Percentiles rank a stretch among this genome's conserved stretches.
Evolutionary conservation across 2,329 filamentous ascomycete species (phyloP).

Genomic region (Septoria linicola): DNA sequence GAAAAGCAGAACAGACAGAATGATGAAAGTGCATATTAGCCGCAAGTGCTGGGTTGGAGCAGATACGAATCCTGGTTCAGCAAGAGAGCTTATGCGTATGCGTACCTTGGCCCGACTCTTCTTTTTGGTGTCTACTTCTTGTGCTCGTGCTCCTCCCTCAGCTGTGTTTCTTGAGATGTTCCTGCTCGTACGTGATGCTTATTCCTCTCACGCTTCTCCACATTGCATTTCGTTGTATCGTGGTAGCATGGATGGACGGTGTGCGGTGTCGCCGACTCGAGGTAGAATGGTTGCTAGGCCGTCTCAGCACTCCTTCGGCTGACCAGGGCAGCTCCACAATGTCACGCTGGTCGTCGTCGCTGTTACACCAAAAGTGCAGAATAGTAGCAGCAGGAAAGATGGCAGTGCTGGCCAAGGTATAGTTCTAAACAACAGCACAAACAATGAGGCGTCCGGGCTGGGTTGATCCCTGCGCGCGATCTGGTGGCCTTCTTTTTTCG

Average conservation of each 20-base stretch:
- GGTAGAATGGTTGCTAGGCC: constrained; percentile 10
- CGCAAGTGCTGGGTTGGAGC: constrained; percentile 1
- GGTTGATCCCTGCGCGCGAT: no score
- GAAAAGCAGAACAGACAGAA: neutral
- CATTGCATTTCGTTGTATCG: no score
- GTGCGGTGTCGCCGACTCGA: constrained; percentile 13
- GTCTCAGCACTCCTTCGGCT: constrained; percentile 6
- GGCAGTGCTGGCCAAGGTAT: no score
- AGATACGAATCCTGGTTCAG: constrained; percentile 5
- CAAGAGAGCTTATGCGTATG: constrained; percentile 3
- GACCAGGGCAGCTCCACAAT: constrained; percentile 4
- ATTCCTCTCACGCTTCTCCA: constrained; percentile 3
- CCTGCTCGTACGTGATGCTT: no score
- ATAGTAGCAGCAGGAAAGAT: no score
- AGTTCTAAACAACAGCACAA: no score
- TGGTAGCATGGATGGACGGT: neutral
- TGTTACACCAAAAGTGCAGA: no score
- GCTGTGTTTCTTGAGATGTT: no score
- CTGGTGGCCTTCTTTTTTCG: no score
- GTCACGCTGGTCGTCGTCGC: neutral
- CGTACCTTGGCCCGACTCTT: constrained; percentile 8
- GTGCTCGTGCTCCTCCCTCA: neutral
- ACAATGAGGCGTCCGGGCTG: no score
- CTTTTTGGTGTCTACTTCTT: neutral
- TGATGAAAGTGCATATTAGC: neutral